phyloP scores from a whole-genome alignment of 225 moss, liverwort and hornwort genomes.

The Pseudoscleropodium purum region DNA sequence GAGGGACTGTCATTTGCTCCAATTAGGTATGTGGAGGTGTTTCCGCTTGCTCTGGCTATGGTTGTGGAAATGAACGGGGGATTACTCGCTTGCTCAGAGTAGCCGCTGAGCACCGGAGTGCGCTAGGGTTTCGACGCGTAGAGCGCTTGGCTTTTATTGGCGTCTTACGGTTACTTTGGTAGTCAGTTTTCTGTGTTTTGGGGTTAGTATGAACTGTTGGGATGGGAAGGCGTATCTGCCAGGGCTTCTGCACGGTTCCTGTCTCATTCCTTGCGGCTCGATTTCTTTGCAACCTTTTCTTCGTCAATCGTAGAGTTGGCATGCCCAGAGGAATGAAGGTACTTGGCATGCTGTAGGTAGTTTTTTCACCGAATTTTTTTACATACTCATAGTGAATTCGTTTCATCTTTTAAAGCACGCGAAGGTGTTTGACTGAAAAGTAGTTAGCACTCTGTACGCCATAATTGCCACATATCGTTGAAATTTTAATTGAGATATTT shows the following conservation, averaged over 20 bases:
- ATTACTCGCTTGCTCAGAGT: not conserved
- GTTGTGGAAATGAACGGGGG: not conserved
- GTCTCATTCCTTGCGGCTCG: not conserved
- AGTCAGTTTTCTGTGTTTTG: not conserved
- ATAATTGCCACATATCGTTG: too few species aligned
- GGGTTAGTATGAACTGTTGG: not conserved
- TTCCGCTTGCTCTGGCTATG: not conserved
- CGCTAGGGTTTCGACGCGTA: not conserved
- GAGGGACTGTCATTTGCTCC: not conserved
- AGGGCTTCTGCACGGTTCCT: not conserved
- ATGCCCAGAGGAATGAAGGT: not conserved
- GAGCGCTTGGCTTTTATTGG: not conserved
- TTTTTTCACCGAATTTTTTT: not conserved
- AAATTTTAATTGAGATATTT: not conserved
- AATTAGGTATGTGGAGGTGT: not conserved
- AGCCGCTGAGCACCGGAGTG: not conserved
- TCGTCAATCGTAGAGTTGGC: not conserved
- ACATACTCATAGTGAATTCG: not conserved
- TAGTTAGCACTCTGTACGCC: not conserved
- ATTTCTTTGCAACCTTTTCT: not conserved
- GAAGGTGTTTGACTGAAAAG: not conserved
- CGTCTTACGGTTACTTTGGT: not conserved
- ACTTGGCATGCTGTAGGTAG: not conserved
- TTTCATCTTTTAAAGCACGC: not conserved
- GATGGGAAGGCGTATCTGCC: not conserved